These are phyloP conservation scores for Salmacisia buchloeana DNA, from an alignment of 1,284 basidiomycete species.

Conservation along the genomic window DNA sequence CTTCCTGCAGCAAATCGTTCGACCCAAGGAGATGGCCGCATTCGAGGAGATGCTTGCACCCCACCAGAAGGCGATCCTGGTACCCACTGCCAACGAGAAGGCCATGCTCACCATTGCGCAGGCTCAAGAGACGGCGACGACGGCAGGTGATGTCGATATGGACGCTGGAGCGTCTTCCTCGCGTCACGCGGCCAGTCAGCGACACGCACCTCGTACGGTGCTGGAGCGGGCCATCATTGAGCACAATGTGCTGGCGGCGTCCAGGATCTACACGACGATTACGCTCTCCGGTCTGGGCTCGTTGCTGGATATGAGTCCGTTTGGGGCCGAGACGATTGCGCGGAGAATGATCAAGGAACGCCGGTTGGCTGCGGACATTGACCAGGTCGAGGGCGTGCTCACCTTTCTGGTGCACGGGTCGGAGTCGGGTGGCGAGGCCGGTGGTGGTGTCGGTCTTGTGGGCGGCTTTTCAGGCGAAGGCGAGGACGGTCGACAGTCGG, in stretches of 20 bases:
- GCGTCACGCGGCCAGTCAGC: not conserved
- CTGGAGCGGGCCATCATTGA: slow-evolving; percentile 95
- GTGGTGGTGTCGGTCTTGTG: slow-evolving; percentile 9
- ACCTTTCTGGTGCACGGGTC: slow-evolving; percentile 71
- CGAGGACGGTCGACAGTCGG: slow-evolving; percentile 8
- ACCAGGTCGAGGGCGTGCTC: slow-evolving; percentile 77
- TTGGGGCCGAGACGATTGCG: slow-evolving; percentile 87
- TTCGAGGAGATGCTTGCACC: slow-evolving; percentile 81
- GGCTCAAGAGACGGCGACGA: slow-evolving; percentile 58
- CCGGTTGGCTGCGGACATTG: slow-evolving; percentile 79
- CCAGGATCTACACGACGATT: slow-evolving; percentile 57
- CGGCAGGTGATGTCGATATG: slow-evolving; percentile 54
- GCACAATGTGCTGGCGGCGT: slow-evolving; percentile 91
- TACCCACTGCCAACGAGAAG: slow-evolving; percentile 40
- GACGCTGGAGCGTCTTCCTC: slow-evolving; percentile 18
- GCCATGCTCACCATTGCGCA: slow-evolving; percentile 54
- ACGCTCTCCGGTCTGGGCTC: slow-evolving; percentile 31
- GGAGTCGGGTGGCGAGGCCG: slow-evolving; percentile 8
- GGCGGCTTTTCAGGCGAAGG: slow-evolving; percentile 10
- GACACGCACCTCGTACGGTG: slow-evolving; percentile 78
- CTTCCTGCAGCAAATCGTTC: slow-evolving; percentile 93
- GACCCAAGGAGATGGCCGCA: slow-evolving; percentile 76
- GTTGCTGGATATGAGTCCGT: slow-evolving; percentile 37
- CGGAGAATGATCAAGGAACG: slow-evolving; percentile 94
- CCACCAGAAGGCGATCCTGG: slow-evolving; percentile 86